phyloP scores from a whole-genome alignment of 345 rosid genomes.

The Durio zibethinus region DNA sequence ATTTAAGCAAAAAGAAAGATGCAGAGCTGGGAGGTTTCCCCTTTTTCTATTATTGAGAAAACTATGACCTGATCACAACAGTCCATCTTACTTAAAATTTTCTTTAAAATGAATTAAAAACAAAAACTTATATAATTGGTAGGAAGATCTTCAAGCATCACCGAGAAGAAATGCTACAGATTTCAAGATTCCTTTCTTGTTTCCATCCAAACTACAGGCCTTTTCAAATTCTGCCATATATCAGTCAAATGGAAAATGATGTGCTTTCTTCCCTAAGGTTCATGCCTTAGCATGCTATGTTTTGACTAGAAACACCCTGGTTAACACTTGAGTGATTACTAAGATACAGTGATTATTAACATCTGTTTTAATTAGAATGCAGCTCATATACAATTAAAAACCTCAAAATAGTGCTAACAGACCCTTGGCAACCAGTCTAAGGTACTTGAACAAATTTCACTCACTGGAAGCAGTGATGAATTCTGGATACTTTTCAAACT shows the following conservation, averaged over 20 bases:
- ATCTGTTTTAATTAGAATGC: background rate
- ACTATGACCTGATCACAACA: background rate
- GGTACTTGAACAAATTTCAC: background rate
- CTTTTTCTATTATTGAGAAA: background rate
- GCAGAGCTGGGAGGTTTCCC: background rate
- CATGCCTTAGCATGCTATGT: background rate
- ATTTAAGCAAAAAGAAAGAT: background rate
- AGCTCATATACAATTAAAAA: background rate
- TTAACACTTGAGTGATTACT: background rate
- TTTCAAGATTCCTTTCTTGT: background rate
- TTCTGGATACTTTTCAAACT: background rate
- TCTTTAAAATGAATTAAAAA: too few relatives aligned
- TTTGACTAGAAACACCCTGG: background rate
- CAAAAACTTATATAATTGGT: background rate
- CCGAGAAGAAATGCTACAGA: background rate
- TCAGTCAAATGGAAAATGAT: background rate
- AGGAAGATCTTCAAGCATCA: conserved; percentile 3
- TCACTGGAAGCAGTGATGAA: background rate
- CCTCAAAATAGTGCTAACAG: background rate
- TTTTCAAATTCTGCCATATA: background rate
- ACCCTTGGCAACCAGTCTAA: background rate
- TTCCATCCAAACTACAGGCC: background rate
- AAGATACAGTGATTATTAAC: background rate
- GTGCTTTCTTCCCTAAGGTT: background rate
- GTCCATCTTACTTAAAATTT: background rate